Base-by-base conservation (phyloP, 768 basidiomycete genomes). In the Hemileccinum rubropunctum region DNA sequence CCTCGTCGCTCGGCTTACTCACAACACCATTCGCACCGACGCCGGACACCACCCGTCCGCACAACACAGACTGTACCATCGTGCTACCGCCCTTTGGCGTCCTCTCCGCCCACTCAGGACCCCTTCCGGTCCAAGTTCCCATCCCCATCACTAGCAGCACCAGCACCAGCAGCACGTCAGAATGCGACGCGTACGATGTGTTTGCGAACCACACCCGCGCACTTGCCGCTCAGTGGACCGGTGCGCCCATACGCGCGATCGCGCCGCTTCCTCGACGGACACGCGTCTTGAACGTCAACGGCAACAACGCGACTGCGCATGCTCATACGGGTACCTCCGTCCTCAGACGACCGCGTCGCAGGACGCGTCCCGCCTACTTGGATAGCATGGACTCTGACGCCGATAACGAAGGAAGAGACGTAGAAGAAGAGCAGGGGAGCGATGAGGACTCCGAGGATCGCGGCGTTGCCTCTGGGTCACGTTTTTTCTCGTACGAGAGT, bases 181-280 rank as follows among this genome's bases (percentile, higher is more conserved):
- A 17, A 15, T 26, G 2, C 26, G 49, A 55, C 36, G 47, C 27
- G 34, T 36, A 32, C 28, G 47, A 58, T 38, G 35, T 35, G 34
- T 11, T 5, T 13, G 20, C 15, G 7, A 33, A 42, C 14, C 36
- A 3, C 28, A 30, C 28, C 11, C 28, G 28, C 2, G 17, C 11
- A 14, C n/a, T 26, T 33, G 41, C 27, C 10, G 20, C 47, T 17
- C 50, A 20, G 13, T 59, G 63, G 63, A 48, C 57, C 2, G 62
- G 63, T 6, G 13, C 39, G 7, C 63, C 62, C 17, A 52, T 65
- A 26, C 62, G 62, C 42, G 62, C 62, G 17, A 53, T 59, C 52
- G 26, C 52, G 0, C 60, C 62, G 0, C 60, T 63, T 0, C 62
- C 62, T 1, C 59, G 50, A 1, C 60, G 60, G n/a, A 37, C 37